Conservation (phyloP, 805 yeast species). For the Candida patagonica region DNA sequence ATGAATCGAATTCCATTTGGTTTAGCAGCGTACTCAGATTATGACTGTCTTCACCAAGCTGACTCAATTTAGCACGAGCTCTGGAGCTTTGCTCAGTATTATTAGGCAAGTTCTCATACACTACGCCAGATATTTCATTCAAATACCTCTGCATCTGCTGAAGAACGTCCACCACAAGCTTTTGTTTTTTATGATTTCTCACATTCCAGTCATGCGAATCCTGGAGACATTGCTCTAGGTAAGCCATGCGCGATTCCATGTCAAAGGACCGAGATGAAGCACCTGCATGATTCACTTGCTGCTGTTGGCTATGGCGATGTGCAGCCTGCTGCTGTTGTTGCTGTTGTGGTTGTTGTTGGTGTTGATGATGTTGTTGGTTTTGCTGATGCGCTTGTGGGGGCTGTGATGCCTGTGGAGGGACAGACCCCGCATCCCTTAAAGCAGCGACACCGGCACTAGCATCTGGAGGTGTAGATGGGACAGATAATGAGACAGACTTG, state of each 20-base stretch:
- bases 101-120: neutral
- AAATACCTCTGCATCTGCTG: constrained; percentile 11
- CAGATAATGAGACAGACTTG: constrained; percentile 21
- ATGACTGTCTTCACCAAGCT: neutral
- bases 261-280: too few relatives aligned
- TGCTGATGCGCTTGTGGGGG: constrained; percentile 5
- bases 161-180: constrained; percentile 10
- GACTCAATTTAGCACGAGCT: neutral
- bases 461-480: constrained; percentile 18
- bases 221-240: neutral
- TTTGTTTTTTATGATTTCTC: neutral
- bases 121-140: constrained; percentile 3
- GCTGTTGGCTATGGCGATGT: constrained; percentile 3
- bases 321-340: constrained; percentile 8
- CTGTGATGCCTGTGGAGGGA: too few relatives aligned
- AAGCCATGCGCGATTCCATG: neutral
- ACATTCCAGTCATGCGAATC: neutral
- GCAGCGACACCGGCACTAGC: constrained; percentile 7
- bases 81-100: neutral
- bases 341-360: constrained; percentile 9
- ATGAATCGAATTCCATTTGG: neutral
- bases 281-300: constrained; percentile 2
- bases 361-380: constrained; percentile 5
- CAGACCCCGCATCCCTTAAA: constrained; percentile 4
- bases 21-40: neutral